These are phyloP conservation scores for Diplodia intermedia DNA, from an alignment of 2,329 filamentous ascomycete species.

Conservation along the genomic window DNA sequence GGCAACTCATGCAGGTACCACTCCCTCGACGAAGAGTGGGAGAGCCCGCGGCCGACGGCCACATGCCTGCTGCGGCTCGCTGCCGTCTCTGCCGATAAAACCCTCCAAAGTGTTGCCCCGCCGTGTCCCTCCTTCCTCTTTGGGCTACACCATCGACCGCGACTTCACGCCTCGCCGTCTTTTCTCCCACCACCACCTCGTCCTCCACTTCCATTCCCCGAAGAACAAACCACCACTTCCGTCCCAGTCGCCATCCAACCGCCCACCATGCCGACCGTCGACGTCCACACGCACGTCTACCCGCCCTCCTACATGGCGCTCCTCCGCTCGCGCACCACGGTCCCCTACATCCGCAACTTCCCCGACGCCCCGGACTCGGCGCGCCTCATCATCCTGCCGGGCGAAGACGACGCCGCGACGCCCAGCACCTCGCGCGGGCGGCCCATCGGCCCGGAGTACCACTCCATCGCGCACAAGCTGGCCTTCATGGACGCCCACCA, in stretches of 20 bases:
- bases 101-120: neutral
- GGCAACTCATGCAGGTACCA: constrained; percentile 13
- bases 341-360: constrained; percentile 76
- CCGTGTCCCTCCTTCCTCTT: constrained; percentile 19
- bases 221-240: too few relatives aligned
- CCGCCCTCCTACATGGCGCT: constrained; percentile 66
- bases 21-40: neutral
- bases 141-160: neutral
- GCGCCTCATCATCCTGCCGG: constrained; percentile 71
- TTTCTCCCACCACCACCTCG: neutral
- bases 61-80: constrained; percentile 1
- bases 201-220: neutral
- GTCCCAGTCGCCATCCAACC: neutral
- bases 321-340: constrained; percentile 62
- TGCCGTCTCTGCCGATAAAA: neutral
- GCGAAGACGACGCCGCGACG: constrained; percentile 61
- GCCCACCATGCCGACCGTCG: constrained; percentile 55
- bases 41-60: constrained; percentile 2
- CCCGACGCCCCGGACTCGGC: constrained; percentile 59
- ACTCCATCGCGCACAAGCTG: constrained; percentile 78
- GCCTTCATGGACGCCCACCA: constrained; percentile 85
- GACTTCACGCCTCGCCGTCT: neutral
- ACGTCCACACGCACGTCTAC: constrained; percentile 70
- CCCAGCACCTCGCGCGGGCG: constrained; percentile 69
- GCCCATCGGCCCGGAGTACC: constrained; percentile 84